Evolutionary conservation across 176 grass and related monocot genomes (phyloP).

Genomic region (Saccharum officinarum): DNA sequence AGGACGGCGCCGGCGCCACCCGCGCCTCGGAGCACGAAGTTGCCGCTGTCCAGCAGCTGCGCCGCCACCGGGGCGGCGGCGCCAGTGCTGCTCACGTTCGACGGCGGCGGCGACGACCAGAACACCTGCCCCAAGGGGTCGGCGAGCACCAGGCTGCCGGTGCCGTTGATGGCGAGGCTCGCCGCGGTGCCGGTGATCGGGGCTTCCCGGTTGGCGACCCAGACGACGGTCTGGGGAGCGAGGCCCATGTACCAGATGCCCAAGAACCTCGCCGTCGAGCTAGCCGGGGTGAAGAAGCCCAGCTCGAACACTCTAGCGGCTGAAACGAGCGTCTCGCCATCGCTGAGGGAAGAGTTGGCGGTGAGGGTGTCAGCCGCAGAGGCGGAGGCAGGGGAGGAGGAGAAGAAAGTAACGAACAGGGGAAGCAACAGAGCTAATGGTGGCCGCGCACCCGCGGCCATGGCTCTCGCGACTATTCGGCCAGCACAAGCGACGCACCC

Average conservation of each 20-base stretch:
- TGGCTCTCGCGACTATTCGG: not conserved
- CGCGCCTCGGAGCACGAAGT: slow-evolving; percentile 42
- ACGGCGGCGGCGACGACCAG: slow-evolving; percentile 38
- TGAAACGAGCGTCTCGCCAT: slow-evolving; percentile 53
- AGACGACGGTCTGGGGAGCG: slow-evolving; percentile 49
- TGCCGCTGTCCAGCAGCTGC: slow-evolving; percentile 61
- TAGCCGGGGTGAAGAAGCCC: slow-evolving; percentile 59
- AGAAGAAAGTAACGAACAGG: slow-evolving; percentile 23
- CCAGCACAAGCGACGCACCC: too few species aligned
- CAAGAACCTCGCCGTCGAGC: slow-evolving; percentile 44
- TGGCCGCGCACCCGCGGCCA: not conserved
- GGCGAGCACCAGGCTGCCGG: slow-evolving; percentile 44
- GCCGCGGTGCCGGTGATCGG: slow-evolving; percentile 27
- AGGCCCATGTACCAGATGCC: slow-evolving; percentile 75
- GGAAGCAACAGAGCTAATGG: slow-evolving; percentile 29
- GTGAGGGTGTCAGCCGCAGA: slow-evolving; percentile 38
- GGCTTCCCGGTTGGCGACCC: slow-evolving; percentile 67
- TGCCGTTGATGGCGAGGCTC: slow-evolving; percentile 26
- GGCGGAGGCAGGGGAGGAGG: not conserved
- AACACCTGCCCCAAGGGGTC: slow-evolving; percentile 22
- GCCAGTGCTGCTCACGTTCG: not conserved
- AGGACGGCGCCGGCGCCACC: slow-evolving; percentile 1
- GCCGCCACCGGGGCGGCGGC: slow-evolving; percentile 37
- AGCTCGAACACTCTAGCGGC: slow-evolving; percentile 46
- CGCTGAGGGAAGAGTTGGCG: slow-evolving; percentile 31